Evolutionary conservation across 345 rosid genomes (phyloP).

Genomic region (Syzygium jambos): DNA sequence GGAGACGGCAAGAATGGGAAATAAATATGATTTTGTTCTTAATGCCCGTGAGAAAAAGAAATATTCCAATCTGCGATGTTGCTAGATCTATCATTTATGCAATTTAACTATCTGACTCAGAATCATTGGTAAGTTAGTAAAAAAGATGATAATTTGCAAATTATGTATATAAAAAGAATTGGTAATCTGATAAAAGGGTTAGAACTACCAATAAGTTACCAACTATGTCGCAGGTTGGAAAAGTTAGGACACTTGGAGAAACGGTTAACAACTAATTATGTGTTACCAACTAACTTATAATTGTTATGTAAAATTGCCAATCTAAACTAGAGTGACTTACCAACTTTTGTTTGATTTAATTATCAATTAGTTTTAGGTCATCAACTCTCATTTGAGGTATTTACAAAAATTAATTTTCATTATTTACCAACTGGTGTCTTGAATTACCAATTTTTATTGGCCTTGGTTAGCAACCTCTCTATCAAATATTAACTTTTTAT

Average conservation of each 20-base stretch:
- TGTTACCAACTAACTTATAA: background rate
- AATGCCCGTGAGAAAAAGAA: background rate
- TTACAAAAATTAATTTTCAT: no score
- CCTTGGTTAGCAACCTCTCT: no score
- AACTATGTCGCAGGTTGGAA: background rate
- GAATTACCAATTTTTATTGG: no score
- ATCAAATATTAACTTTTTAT: no score
- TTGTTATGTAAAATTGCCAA: background rate
- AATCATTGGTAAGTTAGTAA: background rate
- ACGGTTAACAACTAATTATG: background rate
- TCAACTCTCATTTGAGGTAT: no score
- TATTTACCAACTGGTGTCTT: no score
- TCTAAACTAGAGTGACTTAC: background rate
- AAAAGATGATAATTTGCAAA: background rate
- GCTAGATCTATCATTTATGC: background rate
- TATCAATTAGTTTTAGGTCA: no score
- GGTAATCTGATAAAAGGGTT: background rate
- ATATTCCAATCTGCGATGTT: background rate
- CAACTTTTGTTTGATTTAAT: background rate
- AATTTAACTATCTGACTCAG: background rate
- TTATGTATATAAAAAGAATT: background rate
- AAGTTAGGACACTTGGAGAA: background rate
- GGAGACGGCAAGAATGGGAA: background rate
- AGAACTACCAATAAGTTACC: background rate
- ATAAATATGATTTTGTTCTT: background rate